Evolutionary conservation across 139 green algal genomes (phyloP).

Genomic region (Haematococcus lacustris): DNA sequence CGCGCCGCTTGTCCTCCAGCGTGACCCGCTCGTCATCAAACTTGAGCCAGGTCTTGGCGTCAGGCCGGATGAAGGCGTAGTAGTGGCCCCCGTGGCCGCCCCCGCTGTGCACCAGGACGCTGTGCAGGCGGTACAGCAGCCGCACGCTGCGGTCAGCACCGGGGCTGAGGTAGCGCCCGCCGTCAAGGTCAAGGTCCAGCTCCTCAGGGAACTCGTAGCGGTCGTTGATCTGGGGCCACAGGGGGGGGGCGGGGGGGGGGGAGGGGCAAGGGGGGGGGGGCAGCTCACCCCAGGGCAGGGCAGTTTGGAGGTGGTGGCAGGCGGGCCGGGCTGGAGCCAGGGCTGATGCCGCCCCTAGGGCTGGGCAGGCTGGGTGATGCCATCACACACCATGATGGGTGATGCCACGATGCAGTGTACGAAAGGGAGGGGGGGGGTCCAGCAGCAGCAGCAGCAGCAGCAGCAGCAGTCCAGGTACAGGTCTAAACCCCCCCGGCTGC

Average conservation of each 20-base stretch:
- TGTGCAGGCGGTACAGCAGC: constrained; percentile 83
- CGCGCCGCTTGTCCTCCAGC: constrained; percentile 56
- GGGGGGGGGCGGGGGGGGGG: neutral
- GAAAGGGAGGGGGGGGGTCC: no score
- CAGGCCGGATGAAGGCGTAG: constrained; percentile 76
- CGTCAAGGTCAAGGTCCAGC: constrained; percentile 78
- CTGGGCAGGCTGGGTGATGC: no score
- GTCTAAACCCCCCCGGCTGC: no score
- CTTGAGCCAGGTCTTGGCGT: constrained; percentile 78
- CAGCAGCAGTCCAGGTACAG: no score
- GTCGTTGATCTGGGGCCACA: constrained; percentile 83
- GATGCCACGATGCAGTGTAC: no score
- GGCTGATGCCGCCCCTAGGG: no score
- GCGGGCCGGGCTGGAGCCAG: no score
- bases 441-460: no score
- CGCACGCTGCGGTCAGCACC: constrained; percentile 53
- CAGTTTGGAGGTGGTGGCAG: no score
- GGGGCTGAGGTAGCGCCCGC: constrained; percentile 53
- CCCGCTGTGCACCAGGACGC: constrained; percentile 93
- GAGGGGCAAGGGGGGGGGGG: neutral
- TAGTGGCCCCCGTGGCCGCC: constrained; percentile 94
- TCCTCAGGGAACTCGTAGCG: constrained; percentile 88
- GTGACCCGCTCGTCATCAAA: constrained; percentile 96
- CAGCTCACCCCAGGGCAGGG: no score
- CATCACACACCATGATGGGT: no score